A percentile compares a stretch with the other conserved stretches of the same genome.
Conservation (phyloP, 176 grass and related monocot species). For the Oryza officinalis region DNA sequence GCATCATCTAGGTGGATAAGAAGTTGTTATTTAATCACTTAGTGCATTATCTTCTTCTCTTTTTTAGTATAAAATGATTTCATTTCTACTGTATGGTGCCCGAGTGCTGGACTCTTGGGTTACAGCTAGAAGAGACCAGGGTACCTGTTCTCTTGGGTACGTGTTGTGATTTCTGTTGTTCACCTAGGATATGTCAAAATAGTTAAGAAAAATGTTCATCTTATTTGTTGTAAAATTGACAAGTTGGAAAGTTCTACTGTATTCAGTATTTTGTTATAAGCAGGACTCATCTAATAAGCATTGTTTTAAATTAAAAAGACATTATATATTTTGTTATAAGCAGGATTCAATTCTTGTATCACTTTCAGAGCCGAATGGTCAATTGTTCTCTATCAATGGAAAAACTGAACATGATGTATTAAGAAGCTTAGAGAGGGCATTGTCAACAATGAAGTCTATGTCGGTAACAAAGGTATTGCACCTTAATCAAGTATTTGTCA, state of each 20-base stretch:
- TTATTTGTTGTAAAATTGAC: not conserved
- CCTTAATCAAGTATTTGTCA: conserved; percentile 11
- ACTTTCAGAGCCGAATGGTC: conserved; percentile 63
- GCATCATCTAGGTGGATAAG: not conserved
- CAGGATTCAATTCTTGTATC: conserved; percentile 5
- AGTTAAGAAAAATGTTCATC: not conserved
- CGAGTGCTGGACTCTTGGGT: not conserved
- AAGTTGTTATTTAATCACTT: not conserved
- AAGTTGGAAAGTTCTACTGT: not conserved
- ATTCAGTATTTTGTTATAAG: conserved; percentile 12
- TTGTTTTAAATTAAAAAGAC: not conserved
- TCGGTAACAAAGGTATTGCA: conserved; percentile 61
- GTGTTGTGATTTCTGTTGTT: not conserved
- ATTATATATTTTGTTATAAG: not conserved
- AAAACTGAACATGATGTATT: conserved; percentile 77
- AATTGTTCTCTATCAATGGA: conserved; percentile 79
- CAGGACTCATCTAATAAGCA: not conserved
- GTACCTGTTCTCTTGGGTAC: too few species aligned
- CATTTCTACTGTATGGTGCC: not conserved
- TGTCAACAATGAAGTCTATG: conserved; percentile 55
- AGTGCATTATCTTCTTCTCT: not conserved
- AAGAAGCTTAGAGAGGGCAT: conserved; percentile 63
- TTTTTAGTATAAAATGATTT: conserved; percentile 1
- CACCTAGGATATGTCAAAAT: not conserved
- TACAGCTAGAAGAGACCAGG: not conserved